These are phyloP conservation scores for Aspergillus sp. DNA, from an alignment of 2,329 filamentous ascomycete genomes.

Conservation along the genomic window DNA sequence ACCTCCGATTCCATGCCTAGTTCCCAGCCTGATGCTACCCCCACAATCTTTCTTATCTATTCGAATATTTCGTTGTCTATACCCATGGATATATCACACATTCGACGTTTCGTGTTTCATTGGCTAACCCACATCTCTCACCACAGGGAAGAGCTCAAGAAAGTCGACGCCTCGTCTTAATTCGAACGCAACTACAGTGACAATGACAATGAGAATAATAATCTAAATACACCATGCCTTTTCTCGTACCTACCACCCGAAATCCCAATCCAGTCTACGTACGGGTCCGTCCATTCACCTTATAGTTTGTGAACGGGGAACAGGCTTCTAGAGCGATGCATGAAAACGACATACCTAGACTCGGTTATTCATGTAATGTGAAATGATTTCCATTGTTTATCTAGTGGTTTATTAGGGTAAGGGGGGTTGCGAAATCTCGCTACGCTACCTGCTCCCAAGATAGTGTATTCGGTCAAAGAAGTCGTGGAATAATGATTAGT, in stretches of 20 bases:
- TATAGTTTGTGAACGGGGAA: background rate
- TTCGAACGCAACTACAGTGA: constrained; percentile 27
- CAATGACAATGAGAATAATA: background rate
- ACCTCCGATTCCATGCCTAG: background rate
- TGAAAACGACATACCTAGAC: background rate
- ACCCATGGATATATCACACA: background rate
- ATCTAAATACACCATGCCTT: background rate
- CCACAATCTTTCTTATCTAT: background rate
- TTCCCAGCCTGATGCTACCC: constrained; percentile 6
- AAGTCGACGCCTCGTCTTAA: constrained; percentile 77
- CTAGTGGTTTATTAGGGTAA: background rate
- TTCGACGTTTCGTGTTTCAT: background rate
- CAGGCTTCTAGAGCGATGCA: background rate
- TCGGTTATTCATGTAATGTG: too few species aligned
- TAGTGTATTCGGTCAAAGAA: background rate
- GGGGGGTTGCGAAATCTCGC: background rate
- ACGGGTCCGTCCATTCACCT: background rate
- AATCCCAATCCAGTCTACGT: background rate
- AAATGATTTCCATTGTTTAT: background rate
- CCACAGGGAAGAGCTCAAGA: constrained; percentile 74
- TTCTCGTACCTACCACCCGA: background rate
- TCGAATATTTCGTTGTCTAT: background rate
- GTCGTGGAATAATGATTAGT: background rate
- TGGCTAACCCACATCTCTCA: background rate
- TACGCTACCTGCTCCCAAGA: background rate